These are phyloP conservation scores for Trichosporon inkin DNA, from an alignment of 1,284 basidiomycete genomes.

Conservation along the genomic window DNA sequence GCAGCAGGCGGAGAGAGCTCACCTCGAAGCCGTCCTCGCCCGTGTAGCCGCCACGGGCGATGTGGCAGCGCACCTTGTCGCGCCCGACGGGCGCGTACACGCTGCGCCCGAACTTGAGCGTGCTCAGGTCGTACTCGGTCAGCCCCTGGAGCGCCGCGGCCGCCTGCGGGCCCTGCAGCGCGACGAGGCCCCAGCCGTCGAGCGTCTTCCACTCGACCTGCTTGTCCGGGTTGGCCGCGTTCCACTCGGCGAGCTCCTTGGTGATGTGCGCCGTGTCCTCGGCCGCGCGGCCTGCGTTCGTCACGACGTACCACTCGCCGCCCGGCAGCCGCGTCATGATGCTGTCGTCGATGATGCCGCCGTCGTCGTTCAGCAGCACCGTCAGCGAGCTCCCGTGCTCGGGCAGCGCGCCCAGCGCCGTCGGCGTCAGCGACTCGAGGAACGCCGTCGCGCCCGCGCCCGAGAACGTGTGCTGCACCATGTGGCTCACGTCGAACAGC, in stretches of 20 bases:
- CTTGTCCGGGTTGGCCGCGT: conserved; percentile 57
- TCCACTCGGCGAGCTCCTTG: conserved; percentile 69
- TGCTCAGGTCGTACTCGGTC: conserved; percentile 64
- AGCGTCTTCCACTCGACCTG: conserved; percentile 75
- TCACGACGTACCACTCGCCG: conserved; percentile 86
- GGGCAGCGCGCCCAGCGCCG: conserved; percentile 64
- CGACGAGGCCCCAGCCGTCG: conserved; percentile 81
- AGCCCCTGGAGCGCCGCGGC: conserved; percentile 70
- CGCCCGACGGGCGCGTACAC: conserved; percentile 65
- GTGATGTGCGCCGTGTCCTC: conserved; percentile 77
- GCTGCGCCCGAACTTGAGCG: conserved; percentile 73
- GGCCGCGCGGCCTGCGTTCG: conserved; percentile 83
- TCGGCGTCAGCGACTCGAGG: conserved; percentile 78
- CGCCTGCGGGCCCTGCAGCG: conserved; percentile 85
- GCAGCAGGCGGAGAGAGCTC: too few species aligned
- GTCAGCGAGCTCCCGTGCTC: conserved; percentile 75
- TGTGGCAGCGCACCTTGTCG: conserved; percentile 68
- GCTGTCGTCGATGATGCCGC: conserved; percentile 93
- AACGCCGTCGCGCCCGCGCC: conserved; percentile 71
- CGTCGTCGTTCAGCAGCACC: conserved; percentile 78
- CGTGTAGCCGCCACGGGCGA: conserved; percentile 96
- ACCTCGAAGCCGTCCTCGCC: conserved; percentile 98
- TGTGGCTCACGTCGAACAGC: conserved; percentile 96
- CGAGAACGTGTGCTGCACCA: conserved; percentile 84
- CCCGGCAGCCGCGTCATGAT: conserved; percentile 74